Evolutionary conservation across 108 stramenopile genomes (phyloP).

Genomic region (Cyclostephanos tholiformis): DNA sequence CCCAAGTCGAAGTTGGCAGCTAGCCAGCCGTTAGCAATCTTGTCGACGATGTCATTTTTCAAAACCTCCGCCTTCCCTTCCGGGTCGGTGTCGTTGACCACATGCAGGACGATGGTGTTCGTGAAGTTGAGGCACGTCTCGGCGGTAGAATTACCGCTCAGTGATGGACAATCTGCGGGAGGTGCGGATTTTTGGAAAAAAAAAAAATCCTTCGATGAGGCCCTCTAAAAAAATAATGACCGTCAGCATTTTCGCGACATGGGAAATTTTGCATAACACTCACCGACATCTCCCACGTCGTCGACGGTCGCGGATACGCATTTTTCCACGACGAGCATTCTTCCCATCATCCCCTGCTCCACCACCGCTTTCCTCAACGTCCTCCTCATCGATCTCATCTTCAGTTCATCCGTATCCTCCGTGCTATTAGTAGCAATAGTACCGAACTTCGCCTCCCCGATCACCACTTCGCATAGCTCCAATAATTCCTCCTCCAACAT

Average conservation of each 20-base stretch:
- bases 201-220: background rate
- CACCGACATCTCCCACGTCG: conserved; percentile 41
- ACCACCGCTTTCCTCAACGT: background rate
- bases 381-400: background rate
- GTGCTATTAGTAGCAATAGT: background rate
- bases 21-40: conserved; percentile 32
- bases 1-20: conserved; percentile 27
- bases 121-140: conserved; percentile 32
- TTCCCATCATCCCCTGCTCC: background rate
- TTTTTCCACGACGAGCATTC: conserved; percentile 15
- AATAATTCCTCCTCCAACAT: conserved; percentile 26
- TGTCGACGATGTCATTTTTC: conserved; percentile 15
- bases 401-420: background rate
- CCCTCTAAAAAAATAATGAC: background rate
- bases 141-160: background rate
- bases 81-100: conserved; percentile 25
- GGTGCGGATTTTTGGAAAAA: conserved; percentile 9
- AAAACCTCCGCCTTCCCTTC: conserved; percentile 10
- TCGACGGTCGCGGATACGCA: conserved; percentile 27
- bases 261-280: too few relatives aligned
- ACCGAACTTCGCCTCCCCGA: conserved; percentile 32
- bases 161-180: conserved; percentile 6
- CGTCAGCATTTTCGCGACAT: too few relatives aligned
- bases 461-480: conserved; percentile 22
- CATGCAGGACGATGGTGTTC: conserved; percentile 18